A percentile compares a stretch with the other conserved stretches of the same genome.
Evolutionary conservation across 1,284 basidiomycete species (phyloP).

Genomic region (Pyrrhoderma noxium): DNA sequence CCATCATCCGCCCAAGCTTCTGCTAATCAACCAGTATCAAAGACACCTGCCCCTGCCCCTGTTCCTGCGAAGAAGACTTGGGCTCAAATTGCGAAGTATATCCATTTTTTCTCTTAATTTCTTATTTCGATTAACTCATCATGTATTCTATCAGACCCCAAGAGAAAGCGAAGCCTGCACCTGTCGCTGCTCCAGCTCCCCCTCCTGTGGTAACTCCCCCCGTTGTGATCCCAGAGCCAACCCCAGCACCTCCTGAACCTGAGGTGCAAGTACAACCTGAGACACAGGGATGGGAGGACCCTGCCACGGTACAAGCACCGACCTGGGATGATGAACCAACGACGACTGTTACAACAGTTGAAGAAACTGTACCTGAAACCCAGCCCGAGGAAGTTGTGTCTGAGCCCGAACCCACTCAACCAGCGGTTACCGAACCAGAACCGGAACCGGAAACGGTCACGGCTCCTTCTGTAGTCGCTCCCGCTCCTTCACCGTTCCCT

Average conservation of each 20-base stretch:
- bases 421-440: constrained; percentile 27
- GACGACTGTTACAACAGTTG: constrained; percentile 32
- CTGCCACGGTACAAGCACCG: constrained; percentile 62
- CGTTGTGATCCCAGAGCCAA: constrained; percentile 19
- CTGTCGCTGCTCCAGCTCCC: constrained; percentile 21
- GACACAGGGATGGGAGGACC: constrained; percentile 59
- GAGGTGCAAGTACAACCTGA: constrained; percentile 16
- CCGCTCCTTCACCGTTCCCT: constrained; percentile 26
- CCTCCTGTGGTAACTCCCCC: constrained; percentile 24
- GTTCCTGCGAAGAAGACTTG: constrained; percentile 69
- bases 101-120: constrained; percentile 16
- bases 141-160: constrained; percentile 34
- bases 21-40: constrained; percentile 7
- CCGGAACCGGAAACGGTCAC: constrained; percentile 25
- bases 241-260: constrained; percentile 27
- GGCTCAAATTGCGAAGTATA: constrained; percentile 72
- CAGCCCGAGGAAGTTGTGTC: constrained; percentile 1
- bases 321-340: constrained; percentile 67
- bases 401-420: constrained; percentile 10
- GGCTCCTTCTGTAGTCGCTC: background rate
- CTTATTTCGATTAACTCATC: background rate
- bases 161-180: constrained; percentile 40
- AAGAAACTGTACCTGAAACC: constrained; percentile 15
- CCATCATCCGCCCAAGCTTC: background rate
- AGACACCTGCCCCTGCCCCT: constrained; percentile 31